Base-by-base conservation (phyloP, 805 yeast genomes). In the Myxozyma lipomycoides region DNA sequence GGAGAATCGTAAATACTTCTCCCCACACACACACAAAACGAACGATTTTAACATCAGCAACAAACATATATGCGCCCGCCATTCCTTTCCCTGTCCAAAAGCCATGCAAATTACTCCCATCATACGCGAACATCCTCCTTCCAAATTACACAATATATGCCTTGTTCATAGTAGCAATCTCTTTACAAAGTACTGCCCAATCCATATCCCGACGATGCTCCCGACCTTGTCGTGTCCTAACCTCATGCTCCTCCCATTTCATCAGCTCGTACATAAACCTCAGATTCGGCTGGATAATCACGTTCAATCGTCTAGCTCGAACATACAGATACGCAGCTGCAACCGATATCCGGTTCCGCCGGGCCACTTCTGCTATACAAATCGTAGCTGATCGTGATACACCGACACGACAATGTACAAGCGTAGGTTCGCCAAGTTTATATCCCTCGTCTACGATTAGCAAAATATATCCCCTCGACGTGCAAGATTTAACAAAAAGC, bases 341-440 rank as follows among this genome's bases (percentile, higher is more conserved):
- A 25, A 91, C 70, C 39, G 80, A 78, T 47, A 87, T 70, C 15
- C 78, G 69, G 46, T 85, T 68, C 37, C 95, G 70, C 59, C 79
- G 78, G 96, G 91, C 90, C 35, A 87, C 91, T 64, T 89, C 97
- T 1, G 96, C 96, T 59, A 91, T 91, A 60, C 95, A 91, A 9
- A 91, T 95, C 0, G 97, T 87, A 0, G 97, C 98, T 2, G 95
- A 86, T 48, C 98, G 73, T 0, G 96, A 86, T 2, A 91, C 98
- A 0, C 98, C 98, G 43, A 88, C 97, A 63, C 95, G 85, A 62
- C 98, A 91, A 66, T 91, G 98, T 9, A 91, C 90, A 53, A 91
- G 72, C 1, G 83, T 79, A 41, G 77, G 62, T 21, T 78, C 79
- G 34, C 68, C 69, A 0, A 59, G 58, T 19, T 65, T 58, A 56